phyloP scores from a whole-genome alignment of 2,329 filamentous ascomycete species.

The Achaetomium macrosporum region DNA sequence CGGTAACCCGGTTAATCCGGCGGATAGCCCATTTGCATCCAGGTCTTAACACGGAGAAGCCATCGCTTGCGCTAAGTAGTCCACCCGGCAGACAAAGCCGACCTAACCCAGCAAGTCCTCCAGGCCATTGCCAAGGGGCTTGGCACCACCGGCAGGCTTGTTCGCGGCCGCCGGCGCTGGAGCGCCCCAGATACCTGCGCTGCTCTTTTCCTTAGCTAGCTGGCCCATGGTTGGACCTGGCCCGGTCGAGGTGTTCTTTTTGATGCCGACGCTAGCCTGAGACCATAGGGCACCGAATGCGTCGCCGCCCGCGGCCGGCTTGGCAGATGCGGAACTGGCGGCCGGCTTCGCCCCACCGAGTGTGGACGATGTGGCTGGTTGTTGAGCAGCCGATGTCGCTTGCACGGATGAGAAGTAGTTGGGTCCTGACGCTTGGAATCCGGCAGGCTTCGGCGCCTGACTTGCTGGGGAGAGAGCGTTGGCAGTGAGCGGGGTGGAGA shows the following conservation, averaged over 20 bases:
- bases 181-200: constrained; percentile 87
- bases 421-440: constrained; percentile 71
- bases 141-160: constrained; percentile 16
- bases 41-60: too few relatives aligned
- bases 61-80: too few relatives aligned
- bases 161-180: constrained; percentile 37
- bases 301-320: constrained; percentile 62
- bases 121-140: constrained; percentile 33
- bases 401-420: constrained; percentile 93
- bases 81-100: neutral
- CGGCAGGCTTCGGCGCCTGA: constrained; percentile 50
- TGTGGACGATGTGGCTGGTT: constrained; percentile 10
- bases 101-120: constrained; percentile 45
- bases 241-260: constrained; percentile 60
- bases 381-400: constrained; percentile 23
- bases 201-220: constrained; percentile 96
- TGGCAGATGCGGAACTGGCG: constrained; percentile 38
- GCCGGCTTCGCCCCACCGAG: constrained; percentile 17
- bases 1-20: too few relatives aligned
- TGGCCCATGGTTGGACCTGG: constrained; percentile 80
- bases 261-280: constrained; percentile 65
- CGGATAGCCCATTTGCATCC: too few relatives aligned
- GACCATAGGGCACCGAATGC: constrained; percentile 88
- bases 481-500: constrained; percentile 43
- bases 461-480: constrained; percentile 35